These are phyloP conservation scores for Salvia hispanica DNA, from an alignment of 257 asterid species.

Conservation along the genomic window DNA sequence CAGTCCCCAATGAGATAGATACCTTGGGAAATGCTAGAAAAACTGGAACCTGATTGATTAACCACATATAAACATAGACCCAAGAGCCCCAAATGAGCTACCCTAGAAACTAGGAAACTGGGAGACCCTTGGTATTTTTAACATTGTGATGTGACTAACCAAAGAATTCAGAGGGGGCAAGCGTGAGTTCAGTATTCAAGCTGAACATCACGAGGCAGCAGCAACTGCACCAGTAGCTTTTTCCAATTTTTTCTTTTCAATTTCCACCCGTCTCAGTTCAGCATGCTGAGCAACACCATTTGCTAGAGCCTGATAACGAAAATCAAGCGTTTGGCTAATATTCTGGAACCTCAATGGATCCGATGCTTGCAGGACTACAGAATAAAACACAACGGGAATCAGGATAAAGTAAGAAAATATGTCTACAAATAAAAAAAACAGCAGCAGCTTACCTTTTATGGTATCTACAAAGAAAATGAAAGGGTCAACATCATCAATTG, in stretches of 20 bases:
- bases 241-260: conserved; percentile 77
- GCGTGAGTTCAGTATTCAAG: conserved; percentile 18
- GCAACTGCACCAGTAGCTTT: conserved; percentile 57
- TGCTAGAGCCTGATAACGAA: conserved; percentile 85
- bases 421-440: neutral
- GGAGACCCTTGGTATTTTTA: conserved; percentile 32
- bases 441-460: conserved; percentile 59
- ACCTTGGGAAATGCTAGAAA: conserved; percentile 23
- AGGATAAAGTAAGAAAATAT: conserved; percentile 18
- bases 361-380: conserved; percentile 77
- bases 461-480: conserved; percentile 89
- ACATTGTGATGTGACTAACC: conserved; percentile 48
- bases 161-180: conserved; percentile 37
- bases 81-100: conserved; percentile 36
- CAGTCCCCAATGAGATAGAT: conserved; percentile 21
- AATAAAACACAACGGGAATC: conserved; percentile 13
- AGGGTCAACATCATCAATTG: conserved; percentile 95
- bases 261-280: conserved; percentile 70
- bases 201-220: conserved; percentile 48
- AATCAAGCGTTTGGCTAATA: conserved; percentile 80
- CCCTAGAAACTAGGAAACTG: conserved; percentile 34
- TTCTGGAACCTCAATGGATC: conserved; percentile 88
- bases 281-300: conserved; percentile 97
- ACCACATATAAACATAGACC: conserved; percentile 32
- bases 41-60: conserved; percentile 32